These are phyloP conservation scores for Castanea sativa DNA, from an alignment of 306 rosid species.

Conservation along the genomic window DNA sequence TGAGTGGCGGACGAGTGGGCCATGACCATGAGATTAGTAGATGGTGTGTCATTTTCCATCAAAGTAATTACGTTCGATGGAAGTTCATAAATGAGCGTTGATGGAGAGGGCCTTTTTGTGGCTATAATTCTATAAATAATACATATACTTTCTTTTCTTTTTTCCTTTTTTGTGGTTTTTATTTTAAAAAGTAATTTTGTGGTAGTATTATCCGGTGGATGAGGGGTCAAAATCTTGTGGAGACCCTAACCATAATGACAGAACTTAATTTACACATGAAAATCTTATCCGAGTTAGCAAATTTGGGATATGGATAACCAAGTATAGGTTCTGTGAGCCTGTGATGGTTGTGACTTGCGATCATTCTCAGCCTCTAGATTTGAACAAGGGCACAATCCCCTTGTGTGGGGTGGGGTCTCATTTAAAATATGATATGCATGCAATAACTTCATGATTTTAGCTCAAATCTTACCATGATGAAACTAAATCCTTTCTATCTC, in stretches of 20 bases:
- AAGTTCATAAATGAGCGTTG: constrained; percentile 33
- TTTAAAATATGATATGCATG: background rate
- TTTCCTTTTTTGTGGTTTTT: too few species aligned
- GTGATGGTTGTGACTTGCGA: background rate
- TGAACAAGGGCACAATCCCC: background rate
- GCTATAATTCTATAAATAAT: background rate
- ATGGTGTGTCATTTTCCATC: constrained; percentile 48
- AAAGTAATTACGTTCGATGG: constrained; percentile 29
- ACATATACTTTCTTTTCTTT: too few species aligned
- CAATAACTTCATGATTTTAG: constrained; percentile 1
- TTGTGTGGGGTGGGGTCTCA: background rate
- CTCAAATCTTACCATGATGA: background rate
- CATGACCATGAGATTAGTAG: constrained; percentile 19
- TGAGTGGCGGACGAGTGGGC: constrained; percentile 19
- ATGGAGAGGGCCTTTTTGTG: constrained; percentile 35
- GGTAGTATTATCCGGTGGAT: constrained; percentile 26
- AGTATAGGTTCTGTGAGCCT: background rate
- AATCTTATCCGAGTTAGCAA: background rate
- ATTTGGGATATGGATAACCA: constrained; percentile 16
- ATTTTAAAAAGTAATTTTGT: background rate
- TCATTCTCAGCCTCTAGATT: background rate
- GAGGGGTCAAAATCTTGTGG: constrained; percentile 49
- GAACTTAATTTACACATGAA: background rate
- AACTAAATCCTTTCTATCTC: background rate
- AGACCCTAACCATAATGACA: constrained; percentile 34